phyloP scores from a whole-genome alignment of 2,329 filamentous ascomycete genomes.

The Elsinoe necatrix region DNA sequence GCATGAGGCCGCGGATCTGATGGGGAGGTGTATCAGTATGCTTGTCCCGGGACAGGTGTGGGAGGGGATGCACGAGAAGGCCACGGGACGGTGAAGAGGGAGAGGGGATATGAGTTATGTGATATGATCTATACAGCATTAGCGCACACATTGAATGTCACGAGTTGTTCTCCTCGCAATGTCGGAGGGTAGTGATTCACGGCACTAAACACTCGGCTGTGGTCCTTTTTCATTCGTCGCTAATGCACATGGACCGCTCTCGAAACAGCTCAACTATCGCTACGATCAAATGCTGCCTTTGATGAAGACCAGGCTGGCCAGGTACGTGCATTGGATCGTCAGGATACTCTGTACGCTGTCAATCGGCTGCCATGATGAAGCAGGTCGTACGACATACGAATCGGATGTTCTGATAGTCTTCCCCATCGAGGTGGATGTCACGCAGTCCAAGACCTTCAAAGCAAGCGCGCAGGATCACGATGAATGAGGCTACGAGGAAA shows the following conservation, averaged over 20 bases:
- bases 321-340: conserved; percentile 43
- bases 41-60: conserved; percentile 28
- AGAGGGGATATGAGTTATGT: neutral
- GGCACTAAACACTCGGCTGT: too few species aligned
- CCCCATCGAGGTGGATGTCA: neutral
- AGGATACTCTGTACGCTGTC: neutral
- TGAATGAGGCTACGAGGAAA: neutral
- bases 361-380: neutral
- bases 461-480: conserved; percentile 9
- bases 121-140: neutral
- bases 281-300: conserved; percentile 38
- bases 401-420: neutral
- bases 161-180: neutral
- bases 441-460: conserved; percentile 14
- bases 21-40: conserved; percentile 71
- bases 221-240: too few species aligned
- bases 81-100: neutral
- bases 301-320: conserved; percentile 37
- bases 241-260: too few species aligned
- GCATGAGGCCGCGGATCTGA: conserved; percentile 71
- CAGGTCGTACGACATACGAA: neutral
- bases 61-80: conserved; percentile 9
- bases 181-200: too few species aligned
- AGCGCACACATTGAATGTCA: neutral
- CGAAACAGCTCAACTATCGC: neutral